Evolutionary conservation across 805 yeast genomes (phyloP).

Genomic region (Ogataea zsoltii): DNA sequence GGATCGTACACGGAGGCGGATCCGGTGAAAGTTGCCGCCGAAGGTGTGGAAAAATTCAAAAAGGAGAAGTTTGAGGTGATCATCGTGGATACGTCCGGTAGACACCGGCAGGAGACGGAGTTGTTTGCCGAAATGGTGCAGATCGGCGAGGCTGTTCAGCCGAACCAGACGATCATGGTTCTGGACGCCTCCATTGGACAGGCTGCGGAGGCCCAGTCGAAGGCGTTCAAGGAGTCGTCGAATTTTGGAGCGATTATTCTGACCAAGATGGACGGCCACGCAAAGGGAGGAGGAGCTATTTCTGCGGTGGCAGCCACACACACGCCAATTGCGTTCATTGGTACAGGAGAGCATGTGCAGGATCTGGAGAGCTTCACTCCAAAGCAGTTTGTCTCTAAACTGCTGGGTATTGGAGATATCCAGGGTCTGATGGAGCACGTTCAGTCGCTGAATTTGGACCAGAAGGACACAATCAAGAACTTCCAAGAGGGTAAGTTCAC

Average conservation of each 20-base stretch:
- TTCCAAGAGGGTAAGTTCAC: slow-evolving; percentile 95
- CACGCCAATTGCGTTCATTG: slow-evolving; percentile 93
- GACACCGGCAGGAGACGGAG: slow-evolving; percentile 93
- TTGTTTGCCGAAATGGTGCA: slow-evolving; percentile 94
- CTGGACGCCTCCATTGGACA: slow-evolving; percentile 97
- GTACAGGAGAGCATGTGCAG: slow-evolving; percentile 96
- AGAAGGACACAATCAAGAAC: slow-evolving; percentile 87
- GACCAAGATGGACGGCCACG: slow-evolving; percentile 98
- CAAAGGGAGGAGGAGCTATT: slow-evolving; percentile 99
- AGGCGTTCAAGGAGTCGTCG: slow-evolving; percentile 89
- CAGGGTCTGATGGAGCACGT: slow-evolving; percentile 95
- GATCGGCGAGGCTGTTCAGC: slow-evolving; percentile 81
- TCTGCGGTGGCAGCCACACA: slow-evolving; percentile 97
- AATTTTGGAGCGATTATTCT: slow-evolving; percentile 93
- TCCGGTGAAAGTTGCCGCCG: slow-evolving; percentile 88
- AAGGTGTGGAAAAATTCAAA: slow-evolving; percentile 89
- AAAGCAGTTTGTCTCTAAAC: slow-evolving; percentile 82
- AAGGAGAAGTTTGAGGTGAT: slow-evolving; percentile 90
- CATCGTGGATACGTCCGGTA: slow-evolving; percentile 96
- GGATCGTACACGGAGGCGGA: slow-evolving; percentile 96
- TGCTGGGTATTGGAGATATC: slow-evolving; percentile 93
- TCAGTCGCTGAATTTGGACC: slow-evolving; percentile 81
- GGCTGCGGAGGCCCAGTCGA: slow-evolving; percentile 94
- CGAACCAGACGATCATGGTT: slow-evolving; percentile 97
- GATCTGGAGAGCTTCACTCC: slow-evolving; percentile 93